These are phyloP conservation scores for Penstemon eatonii DNA, from an alignment of 257 asterid species.

Conservation along the genomic window DNA sequence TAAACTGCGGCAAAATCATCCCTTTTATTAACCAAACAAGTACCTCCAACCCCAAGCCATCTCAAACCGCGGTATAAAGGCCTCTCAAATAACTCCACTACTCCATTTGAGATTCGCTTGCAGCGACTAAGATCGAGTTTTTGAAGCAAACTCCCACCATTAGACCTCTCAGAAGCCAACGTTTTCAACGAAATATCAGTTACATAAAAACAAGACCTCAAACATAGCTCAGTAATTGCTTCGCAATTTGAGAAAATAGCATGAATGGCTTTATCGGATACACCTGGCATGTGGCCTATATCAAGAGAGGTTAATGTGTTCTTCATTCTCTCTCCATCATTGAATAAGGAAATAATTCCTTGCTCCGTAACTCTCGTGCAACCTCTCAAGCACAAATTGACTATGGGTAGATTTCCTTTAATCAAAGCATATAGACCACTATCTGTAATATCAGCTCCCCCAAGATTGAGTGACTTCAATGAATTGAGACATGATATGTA, in stretches of 20 bases:
- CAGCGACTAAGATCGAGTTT: slow-evolving; percentile 64
- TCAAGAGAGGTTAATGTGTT: slow-evolving; percentile 54
- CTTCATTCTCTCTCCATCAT: slow-evolving; percentile 43
- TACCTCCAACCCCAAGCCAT: slow-evolving; percentile 75
- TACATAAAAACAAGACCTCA: slow-evolving; percentile 66
- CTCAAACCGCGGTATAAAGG: slow-evolving; percentile 50
- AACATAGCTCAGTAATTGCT: slow-evolving; percentile 61
- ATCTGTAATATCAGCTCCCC: slow-evolving; percentile 80
- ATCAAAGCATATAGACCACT: slow-evolving; percentile 59
- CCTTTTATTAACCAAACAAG: slow-evolving; percentile 41
- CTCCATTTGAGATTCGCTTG: slow-evolving; percentile 40
- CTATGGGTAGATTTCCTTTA: slow-evolving; percentile 46
- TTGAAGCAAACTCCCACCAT: slow-evolving; percentile 36
- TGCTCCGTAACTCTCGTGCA: slow-evolving; percentile 61
- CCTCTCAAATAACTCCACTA: slow-evolving; percentile 37
- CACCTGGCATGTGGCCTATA: slow-evolving; percentile 66
- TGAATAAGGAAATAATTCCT: slow-evolving; percentile 57
- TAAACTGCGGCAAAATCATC: slow-evolving; percentile 31
- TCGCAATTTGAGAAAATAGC: slow-evolving; percentile 48
- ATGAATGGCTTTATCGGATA: slow-evolving; percentile 59
- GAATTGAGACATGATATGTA: slow-evolving; percentile 49
- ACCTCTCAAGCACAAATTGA: slow-evolving; percentile 59
- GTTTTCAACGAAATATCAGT: slow-evolving; percentile 46
- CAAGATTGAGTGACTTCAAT: slow-evolving; percentile 55
- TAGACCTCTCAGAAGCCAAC: slow-evolving; percentile 43